A percentile compares a stretch with the other conserved stretches of the same genome.
Conservation (phyloP, 2,329 filamentous ascomycete species). For the Sporothrix mexicana region DNA sequence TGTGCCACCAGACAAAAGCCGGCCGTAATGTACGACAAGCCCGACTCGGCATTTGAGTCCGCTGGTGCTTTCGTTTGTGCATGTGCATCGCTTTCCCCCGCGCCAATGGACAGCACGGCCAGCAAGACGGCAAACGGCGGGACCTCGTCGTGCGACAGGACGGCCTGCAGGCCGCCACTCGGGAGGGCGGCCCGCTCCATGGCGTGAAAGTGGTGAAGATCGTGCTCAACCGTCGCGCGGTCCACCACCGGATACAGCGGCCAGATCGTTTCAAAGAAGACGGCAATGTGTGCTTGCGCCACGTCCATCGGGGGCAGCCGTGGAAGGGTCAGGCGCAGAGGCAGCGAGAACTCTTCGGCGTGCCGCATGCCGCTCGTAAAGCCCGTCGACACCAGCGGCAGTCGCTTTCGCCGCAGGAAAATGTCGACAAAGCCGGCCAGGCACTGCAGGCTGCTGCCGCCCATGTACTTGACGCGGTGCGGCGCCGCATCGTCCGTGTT, state of each 20-base stretch:
- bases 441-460: constrained; percentile 10
- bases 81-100: background rate
- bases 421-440: constrained; percentile 4
- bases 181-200: background rate
- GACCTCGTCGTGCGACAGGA: background rate
- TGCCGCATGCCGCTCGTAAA: constrained; percentile 3
- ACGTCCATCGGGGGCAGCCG: background rate
- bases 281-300: background rate
- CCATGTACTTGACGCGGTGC: constrained; percentile 19
- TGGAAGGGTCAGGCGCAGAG: background rate
- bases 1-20: background rate
- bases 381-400: background rate
- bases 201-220: background rate
- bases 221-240: background rate
- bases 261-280: background rate
- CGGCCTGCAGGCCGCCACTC: background rate
- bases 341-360: background rate
- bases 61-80: too few relatives aligned
- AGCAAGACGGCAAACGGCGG: background rate
- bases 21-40: background rate
- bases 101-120: background rate
- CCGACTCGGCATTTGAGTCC: background rate
- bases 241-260: background rate
- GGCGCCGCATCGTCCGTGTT: background rate
- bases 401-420: background rate